A percentile compares a stretch with the other conserved stretches of the same genome.
Conservation (phyloP, 768 basidiomycete genomes). For the Suillus hirtellus region DNA sequence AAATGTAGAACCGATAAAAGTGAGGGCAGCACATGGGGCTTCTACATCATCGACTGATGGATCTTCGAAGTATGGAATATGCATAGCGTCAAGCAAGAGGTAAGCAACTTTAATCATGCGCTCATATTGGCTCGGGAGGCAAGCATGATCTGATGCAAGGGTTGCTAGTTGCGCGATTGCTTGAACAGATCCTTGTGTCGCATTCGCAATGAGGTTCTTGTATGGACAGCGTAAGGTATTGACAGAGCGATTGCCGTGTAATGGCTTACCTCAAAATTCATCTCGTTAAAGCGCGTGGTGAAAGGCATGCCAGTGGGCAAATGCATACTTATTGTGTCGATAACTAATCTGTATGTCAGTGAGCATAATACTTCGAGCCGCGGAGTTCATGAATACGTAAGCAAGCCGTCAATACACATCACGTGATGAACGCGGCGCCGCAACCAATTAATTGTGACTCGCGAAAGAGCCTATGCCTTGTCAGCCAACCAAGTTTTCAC, state of each 20-base stretch:
- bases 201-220: conserved; percentile 21
- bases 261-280: conserved; percentile 26
- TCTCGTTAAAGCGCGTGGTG: background rate
- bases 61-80: conserved; percentile 20
- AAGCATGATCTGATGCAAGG: conserved; percentile 16
- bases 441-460: conserved; percentile 12
- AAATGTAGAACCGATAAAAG: conserved; percentile 24
- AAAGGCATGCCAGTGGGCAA: conserved; percentile 2
- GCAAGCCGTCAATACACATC: conserved; percentile 8
- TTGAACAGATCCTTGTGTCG: conserved; percentile 16
- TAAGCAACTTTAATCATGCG: conserved; percentile 24
- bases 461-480: background rate
- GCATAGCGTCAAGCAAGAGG: conserved; percentile 20
- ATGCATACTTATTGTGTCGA: background rate
- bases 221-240: background rate
- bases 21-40: conserved; percentile 18
- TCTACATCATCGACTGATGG: conserved; percentile 14
- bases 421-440: conserved; percentile 26
- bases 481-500: background rate
- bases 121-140: conserved; percentile 24
- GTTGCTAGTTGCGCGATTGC: conserved; percentile 18
- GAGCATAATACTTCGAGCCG: background rate
- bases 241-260: background rate
- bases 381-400: conserved; percentile 7
- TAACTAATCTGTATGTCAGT: background rate